Base-by-base conservation (phyloP, 306 rosid genomes). In the Quercus gilva region DNA sequence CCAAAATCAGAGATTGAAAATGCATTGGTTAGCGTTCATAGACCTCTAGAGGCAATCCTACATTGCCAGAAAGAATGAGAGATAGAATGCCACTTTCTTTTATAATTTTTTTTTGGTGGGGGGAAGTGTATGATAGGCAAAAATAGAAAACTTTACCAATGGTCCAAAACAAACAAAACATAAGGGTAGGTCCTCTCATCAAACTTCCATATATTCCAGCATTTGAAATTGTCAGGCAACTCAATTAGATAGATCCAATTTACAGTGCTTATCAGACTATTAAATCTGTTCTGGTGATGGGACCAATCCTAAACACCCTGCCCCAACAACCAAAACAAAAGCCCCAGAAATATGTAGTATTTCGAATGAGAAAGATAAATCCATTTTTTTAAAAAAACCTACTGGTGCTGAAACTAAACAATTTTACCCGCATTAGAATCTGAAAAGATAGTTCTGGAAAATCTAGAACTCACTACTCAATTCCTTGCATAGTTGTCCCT, bases 401-500 rank as follows among this genome's bases (percentile, higher is more conserved):
- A 84, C 55, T 70, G 74, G 73, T 74, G 76, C 5, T 69, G 78
- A 84, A 65, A 67, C 74, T 76, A 58, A 69, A 78, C 74, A 76
- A 78, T 58, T 79, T 81, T 55, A 69, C 83, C 81, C 21, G 59
- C 86, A 73, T 58, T 69, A 74, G 71, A 79, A 69, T 81, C 65
- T 79, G 69, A 55, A 73, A 82, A 69, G 73, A 70, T 74, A 45
- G 72, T 56, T 73, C 31, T 69, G 25, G 28, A 43, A 61, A 78
- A 74, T 70, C 70, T 78, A 56, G 73, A 80, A 49, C 65, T 75
- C 77, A 78, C 85, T 80, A 84, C 33, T 77, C 85, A 17, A 77
- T 79, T 69, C 84, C 82, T 64, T 10, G 86, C 80, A 86, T 71
- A 69, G 87, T 80, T 78, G 84, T 35, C 85, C 92, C 83, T 77